Evolutionary conservation across 306 rosid genomes (phyloP).

Genomic region (Arachis stenosperma): DNA sequence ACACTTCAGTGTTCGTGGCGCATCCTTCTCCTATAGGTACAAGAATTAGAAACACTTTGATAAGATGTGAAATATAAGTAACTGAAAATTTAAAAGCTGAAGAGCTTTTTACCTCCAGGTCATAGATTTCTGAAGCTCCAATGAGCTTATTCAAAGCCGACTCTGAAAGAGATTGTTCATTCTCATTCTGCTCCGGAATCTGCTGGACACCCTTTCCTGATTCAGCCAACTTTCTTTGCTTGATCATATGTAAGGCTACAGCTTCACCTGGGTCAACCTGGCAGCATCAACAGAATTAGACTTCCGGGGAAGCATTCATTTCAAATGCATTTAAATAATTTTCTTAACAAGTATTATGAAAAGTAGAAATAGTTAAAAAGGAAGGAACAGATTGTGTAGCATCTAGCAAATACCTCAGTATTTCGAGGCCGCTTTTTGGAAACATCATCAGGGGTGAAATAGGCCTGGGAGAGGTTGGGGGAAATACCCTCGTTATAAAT

Average conservation of each 20-base stretch:
- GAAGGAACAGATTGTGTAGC: neutral
- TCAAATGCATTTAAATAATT: neutral
- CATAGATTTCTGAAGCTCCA: slow-evolving; percentile 73
- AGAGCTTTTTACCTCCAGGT: slow-evolving; percentile 60
- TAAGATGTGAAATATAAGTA: slow-evolving; percentile 11
- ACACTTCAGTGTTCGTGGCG: slow-evolving; percentile 62
- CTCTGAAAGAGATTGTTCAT: slow-evolving; percentile 74
- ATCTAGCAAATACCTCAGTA: slow-evolving; percentile 51
- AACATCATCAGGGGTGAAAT: slow-evolving; percentile 79
- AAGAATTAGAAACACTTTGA: neutral
- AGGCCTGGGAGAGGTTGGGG: slow-evolving; percentile 60
- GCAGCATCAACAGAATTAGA: slow-evolving; percentile 19
- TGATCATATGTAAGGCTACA: slow-evolving; percentile 52
- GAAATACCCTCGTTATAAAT: slow-evolving; percentile 4
- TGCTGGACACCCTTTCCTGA: slow-evolving; percentile 51
- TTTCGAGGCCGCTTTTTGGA: slow-evolving; percentile 66
- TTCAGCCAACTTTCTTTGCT: slow-evolving; percentile 59
- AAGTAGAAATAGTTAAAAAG: neutral
- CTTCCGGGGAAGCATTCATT: neutral
- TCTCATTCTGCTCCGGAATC: slow-evolving; percentile 50
- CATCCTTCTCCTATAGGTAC: slow-evolving; percentile 68
- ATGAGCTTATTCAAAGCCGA: slow-evolving; percentile 70
- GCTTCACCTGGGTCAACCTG: slow-evolving; percentile 66
- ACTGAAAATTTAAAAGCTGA: slow-evolving; percentile 1
- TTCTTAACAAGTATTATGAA: neutral